Base-by-base conservation (phyloP, 768 basidiomycete species). In the Hypsizygus marmoreus region DNA sequence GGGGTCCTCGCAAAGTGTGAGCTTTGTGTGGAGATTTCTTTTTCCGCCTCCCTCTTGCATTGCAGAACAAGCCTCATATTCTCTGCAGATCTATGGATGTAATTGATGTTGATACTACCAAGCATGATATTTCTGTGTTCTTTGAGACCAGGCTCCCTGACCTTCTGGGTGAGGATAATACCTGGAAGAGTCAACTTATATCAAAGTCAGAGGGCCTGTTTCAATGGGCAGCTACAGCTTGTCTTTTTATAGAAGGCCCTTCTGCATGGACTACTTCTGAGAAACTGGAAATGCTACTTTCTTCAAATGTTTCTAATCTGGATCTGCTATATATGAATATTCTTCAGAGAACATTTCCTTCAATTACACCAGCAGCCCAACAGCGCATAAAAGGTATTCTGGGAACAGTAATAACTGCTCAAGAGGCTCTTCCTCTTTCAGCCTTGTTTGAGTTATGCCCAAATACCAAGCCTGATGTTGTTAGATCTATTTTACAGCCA, bases 221-320 rank as follows among this genome's bases (percentile, higher is more conserved):
- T 20, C 40, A 40, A 26, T 40, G 40, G 40, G 40, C 40, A 29
- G 2, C 17, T n/a, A 40, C 40, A 14, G 40, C 40, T n/a, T 40
- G 40, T 28, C 23, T 12, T 4, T 14, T 20, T 28, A 16, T 40
- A 6, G 6, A 14, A 6, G 12, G 30, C 13, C 12, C n/a, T n/a
- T n/a, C 23, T 4, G 40, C 25, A 1, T 14, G 6, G 13, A 10
- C 19, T 13, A 24, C 40, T 10, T 4, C 9, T 12, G 23, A 40
- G 11, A 11, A 12, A 12, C 28, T 40, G 14, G 25, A 28, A 6
- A 1, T 5, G 19, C n/a, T 36, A 2, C 9, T 36, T 10, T 36
- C 35, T 20, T 17, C 16, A n/a, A 4, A 7, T 9, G 6, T 10
- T 12, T 17, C n/a, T n/a, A n/a, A 14, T 3, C 40, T 40, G 23